phyloP scores from a whole-genome alignment of 2,329 filamentous ascomycete species.

The Aspergillus amoenus region DNA sequence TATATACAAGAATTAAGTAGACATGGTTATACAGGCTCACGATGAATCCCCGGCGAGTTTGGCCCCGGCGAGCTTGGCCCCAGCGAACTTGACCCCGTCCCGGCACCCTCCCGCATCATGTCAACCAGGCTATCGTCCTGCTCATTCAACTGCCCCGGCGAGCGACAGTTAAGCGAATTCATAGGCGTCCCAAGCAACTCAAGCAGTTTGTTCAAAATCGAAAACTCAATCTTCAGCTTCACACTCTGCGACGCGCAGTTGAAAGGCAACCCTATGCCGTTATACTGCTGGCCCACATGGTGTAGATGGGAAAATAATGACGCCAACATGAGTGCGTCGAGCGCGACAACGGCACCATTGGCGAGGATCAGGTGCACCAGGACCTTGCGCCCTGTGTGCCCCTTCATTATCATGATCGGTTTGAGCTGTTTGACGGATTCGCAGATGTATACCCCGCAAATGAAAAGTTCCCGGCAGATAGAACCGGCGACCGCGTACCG shows the following conservation, averaged over 20 bases:
- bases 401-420: constrained; percentile 43
- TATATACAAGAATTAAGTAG: no score
- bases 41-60: no score
- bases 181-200: background rate
- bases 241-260: constrained; percentile 31
- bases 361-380: constrained; percentile 46
- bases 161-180: background rate
- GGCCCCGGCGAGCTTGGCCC: no score
- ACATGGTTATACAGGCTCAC: no score
- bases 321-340: constrained; percentile 41
- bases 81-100: no score
- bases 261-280: constrained; percentile 33
- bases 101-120: background rate
- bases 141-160: background rate
- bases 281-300: constrained; percentile 28
- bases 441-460: constrained; percentile 52
- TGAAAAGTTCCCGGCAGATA: constrained; percentile 51
- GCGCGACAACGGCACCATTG: constrained; percentile 42
- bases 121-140: background rate
- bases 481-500: constrained; percentile 52
- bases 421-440: constrained; percentile 42
- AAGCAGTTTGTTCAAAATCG: constrained; percentile 47
- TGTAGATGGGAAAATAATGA: constrained; percentile 19
- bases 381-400: constrained; percentile 35
- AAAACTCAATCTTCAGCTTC: constrained; percentile 51